These are phyloP conservation scores for Podila verticillata DNA, from an alignment of 192 early-diverging fungal genomes.

Conservation along the genomic window DNA sequence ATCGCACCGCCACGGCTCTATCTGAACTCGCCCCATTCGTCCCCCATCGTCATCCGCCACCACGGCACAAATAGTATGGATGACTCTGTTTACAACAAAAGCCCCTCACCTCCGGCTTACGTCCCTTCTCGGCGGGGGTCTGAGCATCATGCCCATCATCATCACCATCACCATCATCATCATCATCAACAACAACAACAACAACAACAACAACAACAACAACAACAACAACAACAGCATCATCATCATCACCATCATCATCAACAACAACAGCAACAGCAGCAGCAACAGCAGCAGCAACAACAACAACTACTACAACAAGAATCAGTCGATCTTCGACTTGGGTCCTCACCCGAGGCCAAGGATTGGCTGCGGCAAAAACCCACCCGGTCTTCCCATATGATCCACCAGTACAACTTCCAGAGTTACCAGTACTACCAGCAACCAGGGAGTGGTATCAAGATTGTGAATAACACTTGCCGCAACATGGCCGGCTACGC, in stretches of 20 bases:
- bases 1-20: neutral
- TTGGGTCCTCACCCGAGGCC: slow-evolving; percentile 45
- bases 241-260: slow-evolving; percentile 12
- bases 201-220: no score
- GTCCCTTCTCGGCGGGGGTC: slow-evolving; percentile 35
- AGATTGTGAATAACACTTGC: slow-evolving; percentile 45
- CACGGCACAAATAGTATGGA: slow-evolving; percentile 17
- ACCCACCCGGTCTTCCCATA: slow-evolving; percentile 37
- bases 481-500: slow-evolving; percentile 47
- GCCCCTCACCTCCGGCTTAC: slow-evolving; percentile 10
- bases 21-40: slow-evolving; percentile 16
- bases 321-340: slow-evolving; percentile 13
- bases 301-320: no score
- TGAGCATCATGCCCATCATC: slow-evolving; percentile 18
- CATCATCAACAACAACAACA: no score
- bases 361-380: slow-evolving; percentile 50
- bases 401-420: slow-evolving; percentile 52
- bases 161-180: no score
- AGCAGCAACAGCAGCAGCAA: no score
- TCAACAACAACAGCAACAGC: no score
- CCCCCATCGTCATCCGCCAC: slow-evolving; percentile 23
- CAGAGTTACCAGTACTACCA: slow-evolving; percentile 41
- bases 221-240: no score
- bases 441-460: slow-evolving; percentile 31
- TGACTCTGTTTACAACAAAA: slow-evolving; percentile 5